Evolutionary conservation across 352 stramenopile species (phyloP).

Genomic region (Globisporangium megalacanthum): DNA sequence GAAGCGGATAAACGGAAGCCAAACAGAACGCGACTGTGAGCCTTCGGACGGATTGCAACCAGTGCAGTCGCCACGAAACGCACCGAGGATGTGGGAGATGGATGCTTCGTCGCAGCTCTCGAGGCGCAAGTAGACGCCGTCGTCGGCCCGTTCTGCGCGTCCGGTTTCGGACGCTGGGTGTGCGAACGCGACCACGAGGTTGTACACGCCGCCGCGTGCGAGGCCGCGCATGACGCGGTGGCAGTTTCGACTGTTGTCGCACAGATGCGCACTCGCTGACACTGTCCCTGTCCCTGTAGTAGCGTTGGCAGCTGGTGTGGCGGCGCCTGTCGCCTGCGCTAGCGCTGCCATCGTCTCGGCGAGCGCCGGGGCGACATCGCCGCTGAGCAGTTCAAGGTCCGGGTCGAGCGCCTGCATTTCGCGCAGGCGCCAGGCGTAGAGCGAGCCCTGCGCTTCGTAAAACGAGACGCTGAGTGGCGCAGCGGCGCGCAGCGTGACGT

Average conservation of each 20-base stretch:
- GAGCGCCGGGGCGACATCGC: neutral
- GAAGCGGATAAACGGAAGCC: neutral
- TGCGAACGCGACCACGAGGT: constrained; percentile 35
- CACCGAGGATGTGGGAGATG: constrained; percentile 33
- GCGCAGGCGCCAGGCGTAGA: constrained; percentile 13
- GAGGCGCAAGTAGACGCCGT: constrained; percentile 22
- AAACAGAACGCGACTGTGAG: neutral
- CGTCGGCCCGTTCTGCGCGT: neutral
- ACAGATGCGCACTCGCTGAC: constrained; percentile 15
- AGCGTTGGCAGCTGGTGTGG: neutral
- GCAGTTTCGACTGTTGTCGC: constrained; percentile 25
- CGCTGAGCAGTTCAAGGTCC: constrained; percentile 2
- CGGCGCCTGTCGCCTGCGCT: neutral
- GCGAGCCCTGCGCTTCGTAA: constrained; percentile 30
- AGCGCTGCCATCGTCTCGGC: neutral
- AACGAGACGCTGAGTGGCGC: constrained; percentile 48
- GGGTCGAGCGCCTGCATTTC: constrained; percentile 14
- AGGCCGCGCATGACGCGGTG: constrained; percentile 27
- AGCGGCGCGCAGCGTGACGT: constrained; percentile 28
- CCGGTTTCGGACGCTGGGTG: constrained; percentile 2
- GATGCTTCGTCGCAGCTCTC: constrained; percentile 37
- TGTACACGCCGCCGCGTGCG: constrained; percentile 32
- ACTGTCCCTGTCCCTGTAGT: neutral
- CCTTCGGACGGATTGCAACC: neutral
- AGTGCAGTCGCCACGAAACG: neutral